Base-by-base conservation (phyloP, 2,329 filamentous ascomycete species). In the Aspergillus sp. region DNA sequence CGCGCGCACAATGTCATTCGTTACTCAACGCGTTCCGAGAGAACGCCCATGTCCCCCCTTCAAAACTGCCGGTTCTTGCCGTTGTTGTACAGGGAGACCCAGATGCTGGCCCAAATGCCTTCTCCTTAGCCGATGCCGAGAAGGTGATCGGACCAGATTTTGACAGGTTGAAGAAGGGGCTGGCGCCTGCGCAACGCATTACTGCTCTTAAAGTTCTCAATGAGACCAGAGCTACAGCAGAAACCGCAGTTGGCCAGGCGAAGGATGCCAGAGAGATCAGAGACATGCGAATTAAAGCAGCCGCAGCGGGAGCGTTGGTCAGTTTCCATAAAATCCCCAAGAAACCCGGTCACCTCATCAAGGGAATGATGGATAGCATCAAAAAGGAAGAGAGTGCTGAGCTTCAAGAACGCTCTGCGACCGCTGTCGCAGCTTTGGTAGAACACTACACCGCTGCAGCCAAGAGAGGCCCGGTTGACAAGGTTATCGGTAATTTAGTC, bases 361-460 rank as follows among this genome's bases (percentile, higher is more conserved):
- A 96, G 76, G 91, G 88, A 2, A 90, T 99, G 75, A 99, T 99
- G 95, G 95, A 99, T 73, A 98, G 93, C 68, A 85, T 99, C 69
- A 99, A 98, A 76, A 88, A 87, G 38, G 96, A 99, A 71, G 95
- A 97, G 67, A 98, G 96, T 68, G 76, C 89, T 26, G 90, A 95
- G 64, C 81, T 99, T 1, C 95, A 99, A 72, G 86, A 85, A 65
- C 89, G 93, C 22, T 96, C 93, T 26, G 91, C 93, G 2, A 85
- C 85, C 13, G 93, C 92, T 3, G 89, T 99, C 52, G 91, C 92
- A 5, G 85, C 84, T 39, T 85, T 98, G 18, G 88, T 99, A n/a
- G 87, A 90, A 63, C 82, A 95, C 20, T 95, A 98, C 67, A 92
- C 91, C 4, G 84, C 86, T 42, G 86, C 86, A 55, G 89, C 91